These are phyloP conservation scores for Ustilago loliicola DNA, from an alignment of 1,284 basidiomycete genomes.

Conservation along the genomic window DNA sequence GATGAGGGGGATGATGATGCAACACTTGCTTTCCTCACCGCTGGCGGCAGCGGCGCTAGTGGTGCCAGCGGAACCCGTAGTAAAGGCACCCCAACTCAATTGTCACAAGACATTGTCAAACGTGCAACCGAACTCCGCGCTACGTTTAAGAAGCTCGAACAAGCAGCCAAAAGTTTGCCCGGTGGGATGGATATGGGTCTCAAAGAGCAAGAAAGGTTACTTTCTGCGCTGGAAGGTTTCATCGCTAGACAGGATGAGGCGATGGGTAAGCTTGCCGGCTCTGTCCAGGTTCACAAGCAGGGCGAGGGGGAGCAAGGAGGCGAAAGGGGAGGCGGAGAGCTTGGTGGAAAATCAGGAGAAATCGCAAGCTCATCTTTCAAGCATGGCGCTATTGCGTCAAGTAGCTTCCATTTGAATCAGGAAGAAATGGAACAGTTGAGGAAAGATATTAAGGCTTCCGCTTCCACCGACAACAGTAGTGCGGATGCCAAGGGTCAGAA, in stretches of 20 bases:
- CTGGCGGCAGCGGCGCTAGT: background rate
- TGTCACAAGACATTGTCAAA: slow-evolving; percentile 35
- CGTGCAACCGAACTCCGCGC: slow-evolving; percentile 16
- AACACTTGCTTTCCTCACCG: slow-evolving; percentile 37
- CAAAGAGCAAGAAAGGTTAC: slow-evolving; percentile 21
- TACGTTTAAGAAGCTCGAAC: slow-evolving; percentile 23
- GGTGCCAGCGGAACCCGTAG: background rate
- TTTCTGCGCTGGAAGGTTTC: slow-evolving; percentile 19
- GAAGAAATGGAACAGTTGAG: slow-evolving; percentile 35
- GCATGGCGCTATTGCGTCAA: slow-evolving; percentile 28
- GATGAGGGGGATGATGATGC: slow-evolving; percentile 49
- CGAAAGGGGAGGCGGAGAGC: background rate
- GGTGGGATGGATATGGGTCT: slow-evolving; percentile 33
- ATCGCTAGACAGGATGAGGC: slow-evolving; percentile 10
- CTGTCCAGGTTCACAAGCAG: background rate
- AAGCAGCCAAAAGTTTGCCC: slow-evolving; percentile 26
- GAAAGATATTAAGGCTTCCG: slow-evolving; percentile 24
- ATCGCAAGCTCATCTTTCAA: slow-evolving; percentile 8
- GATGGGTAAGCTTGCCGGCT: slow-evolving; percentile 1
- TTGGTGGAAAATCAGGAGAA: background rate
- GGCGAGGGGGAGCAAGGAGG: background rate
- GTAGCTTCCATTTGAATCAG: slow-evolving; percentile 28
- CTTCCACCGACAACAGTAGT: background rate
- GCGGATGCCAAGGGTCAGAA: background rate
- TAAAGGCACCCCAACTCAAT: slow-evolving; percentile 24